Evolutionary conservation across 306 rosid genomes (phyloP).

Genomic region (Cucurbita moschata): DNA sequence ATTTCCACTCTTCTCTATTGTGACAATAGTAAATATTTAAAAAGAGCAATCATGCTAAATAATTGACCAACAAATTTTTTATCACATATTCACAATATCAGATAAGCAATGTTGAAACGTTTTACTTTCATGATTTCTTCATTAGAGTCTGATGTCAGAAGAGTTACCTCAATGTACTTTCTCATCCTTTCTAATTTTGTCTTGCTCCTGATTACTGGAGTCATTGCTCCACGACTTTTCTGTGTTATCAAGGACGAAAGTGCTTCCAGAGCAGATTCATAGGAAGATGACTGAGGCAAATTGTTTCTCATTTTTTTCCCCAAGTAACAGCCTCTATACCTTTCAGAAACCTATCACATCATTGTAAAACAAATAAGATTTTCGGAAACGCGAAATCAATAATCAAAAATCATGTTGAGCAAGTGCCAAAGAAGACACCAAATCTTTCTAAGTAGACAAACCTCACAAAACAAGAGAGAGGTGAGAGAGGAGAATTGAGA

Average conservation of each 20-base stretch:
- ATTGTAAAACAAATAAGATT: background rate
- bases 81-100: background rate
- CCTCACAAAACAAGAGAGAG: background rate
- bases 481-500: background rate
- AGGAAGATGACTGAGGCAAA: conserved; percentile 19
- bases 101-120: background rate
- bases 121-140: background rate
- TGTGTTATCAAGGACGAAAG: conserved; percentile 62
- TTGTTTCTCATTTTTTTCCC: conserved; percentile 16
- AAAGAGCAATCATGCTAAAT: background rate
- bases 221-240: conserved; percentile 39
- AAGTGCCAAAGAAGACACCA: background rate
- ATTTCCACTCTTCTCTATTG: background rate
- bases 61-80: background rate
- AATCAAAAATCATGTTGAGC: background rate
- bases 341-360: conserved; percentile 23
- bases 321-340: conserved; percentile 19
- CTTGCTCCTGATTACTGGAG: conserved; percentile 15
- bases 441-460: background rate
- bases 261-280: conserved; percentile 54
- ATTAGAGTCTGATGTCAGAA: background rate
- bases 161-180: conserved; percentile 43
- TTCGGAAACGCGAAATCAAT: background rate
- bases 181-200: conserved; percentile 36
- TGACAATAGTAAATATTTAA: background rate